phyloP scores from a whole-genome alignment of 2,329 filamentous ascomycete genomes.

The Colletotrichum sansevieriae region DNA sequence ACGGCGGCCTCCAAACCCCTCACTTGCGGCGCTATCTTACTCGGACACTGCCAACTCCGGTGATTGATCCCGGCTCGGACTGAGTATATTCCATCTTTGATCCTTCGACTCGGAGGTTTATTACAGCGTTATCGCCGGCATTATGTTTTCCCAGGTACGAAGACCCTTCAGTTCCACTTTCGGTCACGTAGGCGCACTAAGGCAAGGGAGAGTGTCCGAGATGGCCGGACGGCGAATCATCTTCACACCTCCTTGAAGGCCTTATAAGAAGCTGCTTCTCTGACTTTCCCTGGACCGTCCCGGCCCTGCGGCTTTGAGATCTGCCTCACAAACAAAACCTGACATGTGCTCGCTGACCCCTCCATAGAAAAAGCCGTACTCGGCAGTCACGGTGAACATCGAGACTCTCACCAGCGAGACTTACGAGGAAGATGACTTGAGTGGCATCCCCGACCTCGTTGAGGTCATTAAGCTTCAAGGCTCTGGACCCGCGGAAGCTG shows the following conservation, averaged over 20 bases:
- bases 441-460: constrained; percentile 92
- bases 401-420: constrained; percentile 91
- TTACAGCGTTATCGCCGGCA: background rate
- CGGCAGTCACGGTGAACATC: constrained; percentile 92
- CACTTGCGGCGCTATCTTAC: constrained; percentile 24
- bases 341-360: constrained; percentile 4
- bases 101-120: background rate
- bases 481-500: constrained; percentile 88
- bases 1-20: constrained; percentile 29
- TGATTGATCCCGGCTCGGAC: too few relatives aligned
- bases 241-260: background rate
- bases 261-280: background rate
- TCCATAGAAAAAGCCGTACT: constrained; percentile 78
- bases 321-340: background rate
- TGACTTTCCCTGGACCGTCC: background rate
- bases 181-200: background rate
- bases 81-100: background rate
- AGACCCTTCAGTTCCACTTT: constrained; percentile 4
- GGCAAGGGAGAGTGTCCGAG: constrained; percentile 6
- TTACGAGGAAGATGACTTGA: constrained; percentile 90
- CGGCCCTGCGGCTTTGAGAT: background rate
- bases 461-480: constrained; percentile 93
- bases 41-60: background rate
- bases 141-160: constrained; percentile 38
- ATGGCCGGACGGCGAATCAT: background rate